Evolutionary conservation across 176 grass and related monocot genomes (phyloP).

Genomic region (Poa pratensis): DNA sequence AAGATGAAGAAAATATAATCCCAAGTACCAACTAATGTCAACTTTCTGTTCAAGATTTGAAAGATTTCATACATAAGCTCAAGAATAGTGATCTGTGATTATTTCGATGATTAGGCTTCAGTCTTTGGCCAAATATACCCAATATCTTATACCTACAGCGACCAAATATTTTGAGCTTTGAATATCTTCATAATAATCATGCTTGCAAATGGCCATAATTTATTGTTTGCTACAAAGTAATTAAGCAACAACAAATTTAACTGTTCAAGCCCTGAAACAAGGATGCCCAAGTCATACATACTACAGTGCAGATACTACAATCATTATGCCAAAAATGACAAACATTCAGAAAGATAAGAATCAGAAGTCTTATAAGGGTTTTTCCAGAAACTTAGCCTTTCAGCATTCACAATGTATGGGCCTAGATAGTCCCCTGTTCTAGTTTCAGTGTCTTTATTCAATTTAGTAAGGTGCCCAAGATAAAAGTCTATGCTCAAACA

Average conservation of each 20-base stretch:
- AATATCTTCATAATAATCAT: not conserved
- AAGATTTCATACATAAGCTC: not conserved
- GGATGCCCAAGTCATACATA: not conserved
- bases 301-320: not conserved
- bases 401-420: not conserved
- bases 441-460: not conserved
- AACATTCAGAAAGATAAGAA: not conserved
- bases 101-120: not conserved
- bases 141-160: not conserved
- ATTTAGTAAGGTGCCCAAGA: not conserved
- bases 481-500: not conserved
- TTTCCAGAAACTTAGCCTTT: slow-evolving; percentile 9
- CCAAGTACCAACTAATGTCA: not conserved
- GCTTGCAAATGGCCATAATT: not conserved
- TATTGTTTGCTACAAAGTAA: not conserved
- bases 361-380: not conserved
- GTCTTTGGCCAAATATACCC: not conserved
- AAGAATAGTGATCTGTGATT: not conserved
- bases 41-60: not conserved
- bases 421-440: not conserved
- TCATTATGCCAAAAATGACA: not conserved
- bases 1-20: not conserved
- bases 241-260: not conserved
- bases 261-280: not conserved
- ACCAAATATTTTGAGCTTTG: slow-evolving; percentile 5